A percentile compares a stretch with the other conserved stretches of the same genome.
Conservation (phyloP, 2,329 filamentous ascomycete species). For the Xylariaceae sp. region DNA sequence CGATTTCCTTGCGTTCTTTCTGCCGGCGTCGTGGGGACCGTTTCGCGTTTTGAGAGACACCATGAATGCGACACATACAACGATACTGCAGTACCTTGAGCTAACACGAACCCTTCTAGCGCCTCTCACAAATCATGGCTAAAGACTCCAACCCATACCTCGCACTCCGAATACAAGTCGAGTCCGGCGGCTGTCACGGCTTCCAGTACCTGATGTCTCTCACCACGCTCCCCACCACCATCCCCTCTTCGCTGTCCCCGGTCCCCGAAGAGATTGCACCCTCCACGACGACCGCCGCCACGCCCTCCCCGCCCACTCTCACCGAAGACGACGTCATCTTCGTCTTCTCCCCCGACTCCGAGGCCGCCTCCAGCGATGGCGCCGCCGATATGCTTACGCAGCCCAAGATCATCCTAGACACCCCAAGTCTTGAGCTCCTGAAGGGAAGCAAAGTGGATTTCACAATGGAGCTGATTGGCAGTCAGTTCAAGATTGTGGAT, state of each 20-base stretch:
- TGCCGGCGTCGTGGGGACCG: no score
- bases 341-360: conserved; percentile 58
- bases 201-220: conserved; percentile 97
- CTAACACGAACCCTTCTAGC: conserved; percentile 39
- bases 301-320: conserved; percentile 19
- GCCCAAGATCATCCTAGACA: conserved; percentile 86
- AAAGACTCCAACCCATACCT: conserved; percentile 73
- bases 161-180: conserved; percentile 86
- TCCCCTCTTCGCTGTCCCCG: conserved; percentile 15
- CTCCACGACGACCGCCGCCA: conserved; percentile 29
- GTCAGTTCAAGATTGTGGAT: conserved; percentile 94
- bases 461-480: conserved; percentile 80
- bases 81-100: not conserved
- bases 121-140: conserved; percentile 73
- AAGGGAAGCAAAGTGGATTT: conserved; percentile 96
- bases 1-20: conserved; percentile 5
- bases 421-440: conserved; percentile 79
- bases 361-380: not conserved
- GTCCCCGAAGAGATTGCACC: conserved; percentile 20
- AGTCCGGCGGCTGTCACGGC: conserved; percentile 92
- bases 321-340: conserved; percentile 86
- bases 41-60: no score
- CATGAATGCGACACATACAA: no score
- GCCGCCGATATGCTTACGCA: not conserved
- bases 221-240: conserved; percentile 54